Evolutionary conservation across 129 eudicot genomes (phyloP).

Genomic region (Ambrosia trifida): DNA sequence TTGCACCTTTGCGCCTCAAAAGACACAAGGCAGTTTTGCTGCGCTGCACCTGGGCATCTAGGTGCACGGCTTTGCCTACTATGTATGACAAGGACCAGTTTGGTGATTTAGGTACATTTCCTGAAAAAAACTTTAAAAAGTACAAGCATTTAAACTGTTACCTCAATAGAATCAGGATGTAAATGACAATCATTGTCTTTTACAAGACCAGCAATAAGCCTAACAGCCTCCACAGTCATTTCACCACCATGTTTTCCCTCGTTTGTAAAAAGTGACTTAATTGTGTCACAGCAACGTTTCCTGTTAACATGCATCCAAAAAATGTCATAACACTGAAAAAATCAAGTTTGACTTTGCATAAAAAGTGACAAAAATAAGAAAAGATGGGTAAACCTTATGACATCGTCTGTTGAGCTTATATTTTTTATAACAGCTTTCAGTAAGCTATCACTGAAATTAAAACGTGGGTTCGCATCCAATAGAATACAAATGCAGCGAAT

Average conservation of each 20-base stretch:
- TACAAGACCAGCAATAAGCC: constrained; percentile 67
- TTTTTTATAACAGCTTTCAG: constrained; percentile 64
- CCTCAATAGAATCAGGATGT: constrained; percentile 94
- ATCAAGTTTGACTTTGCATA: constrained; percentile 31
- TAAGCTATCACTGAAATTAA: constrained; percentile 75
- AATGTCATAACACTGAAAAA: not conserved
- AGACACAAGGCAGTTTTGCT: no score
- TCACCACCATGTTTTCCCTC: constrained; percentile 98
- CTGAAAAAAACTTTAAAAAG: not conserved
- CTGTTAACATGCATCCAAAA: constrained; percentile 38
- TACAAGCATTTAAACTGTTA: constrained; percentile 9
- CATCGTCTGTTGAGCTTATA: constrained; percentile 85
- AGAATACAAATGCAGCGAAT: constrained; percentile 78
- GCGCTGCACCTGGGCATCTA: no score
- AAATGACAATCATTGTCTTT: constrained; percentile 71
- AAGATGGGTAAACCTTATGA: constrained; percentile 53
- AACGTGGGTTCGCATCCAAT: constrained; percentile 85
- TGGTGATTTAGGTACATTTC: not conserved
- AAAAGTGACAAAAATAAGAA: not conserved
- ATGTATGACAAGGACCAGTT: not conserved
- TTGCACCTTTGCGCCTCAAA: no score
- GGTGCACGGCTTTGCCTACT: no score
- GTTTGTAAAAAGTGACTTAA: constrained; percentile 69
- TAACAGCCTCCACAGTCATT: constrained; percentile 85
- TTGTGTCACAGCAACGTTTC: constrained; percentile 61